phyloP scores from a whole-genome alignment of 2,329 filamentous ascomycete genomes.

The Paecilomyces formosus region DNA sequence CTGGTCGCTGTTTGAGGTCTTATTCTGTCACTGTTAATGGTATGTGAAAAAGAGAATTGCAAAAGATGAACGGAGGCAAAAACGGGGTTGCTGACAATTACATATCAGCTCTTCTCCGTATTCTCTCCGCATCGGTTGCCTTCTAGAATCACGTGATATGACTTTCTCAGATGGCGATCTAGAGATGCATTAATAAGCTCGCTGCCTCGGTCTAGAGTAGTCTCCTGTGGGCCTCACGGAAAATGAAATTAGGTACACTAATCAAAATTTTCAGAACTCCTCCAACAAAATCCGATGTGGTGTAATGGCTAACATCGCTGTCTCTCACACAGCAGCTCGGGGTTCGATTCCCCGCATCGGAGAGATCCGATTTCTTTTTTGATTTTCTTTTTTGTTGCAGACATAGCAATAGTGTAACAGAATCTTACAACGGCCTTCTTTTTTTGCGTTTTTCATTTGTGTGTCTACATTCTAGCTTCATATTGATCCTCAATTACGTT shows the following conservation, averaged over 20 bases:
- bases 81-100: neutral
- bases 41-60: neutral
- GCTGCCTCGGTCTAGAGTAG: no score
- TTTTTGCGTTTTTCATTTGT: no score
- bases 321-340: constrained; percentile 19
- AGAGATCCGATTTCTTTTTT: constrained; percentile 3
- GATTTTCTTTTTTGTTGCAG: neutral
- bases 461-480: no score
- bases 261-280: constrained; percentile 7
- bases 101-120: neutral
- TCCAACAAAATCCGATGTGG: constrained; percentile 20
- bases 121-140: neutral
- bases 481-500: no score
- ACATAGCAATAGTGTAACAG: no score
- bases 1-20: neutral
- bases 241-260: no score
- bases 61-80: neutral
- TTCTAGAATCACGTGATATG: neutral
- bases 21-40: neutral
- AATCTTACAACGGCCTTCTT: no score
- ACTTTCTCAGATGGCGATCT: no score
- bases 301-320: constrained; percentile 19
- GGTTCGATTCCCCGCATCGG: constrained; percentile 18
- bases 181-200: no score
- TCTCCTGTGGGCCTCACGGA: no score